Evolutionary conservation across 2,329 filamentous ascomycete genomes (phyloP), one percentile per base, ranked within the genome.

Genomic region (Colletotrichum noveboracense): DNA sequence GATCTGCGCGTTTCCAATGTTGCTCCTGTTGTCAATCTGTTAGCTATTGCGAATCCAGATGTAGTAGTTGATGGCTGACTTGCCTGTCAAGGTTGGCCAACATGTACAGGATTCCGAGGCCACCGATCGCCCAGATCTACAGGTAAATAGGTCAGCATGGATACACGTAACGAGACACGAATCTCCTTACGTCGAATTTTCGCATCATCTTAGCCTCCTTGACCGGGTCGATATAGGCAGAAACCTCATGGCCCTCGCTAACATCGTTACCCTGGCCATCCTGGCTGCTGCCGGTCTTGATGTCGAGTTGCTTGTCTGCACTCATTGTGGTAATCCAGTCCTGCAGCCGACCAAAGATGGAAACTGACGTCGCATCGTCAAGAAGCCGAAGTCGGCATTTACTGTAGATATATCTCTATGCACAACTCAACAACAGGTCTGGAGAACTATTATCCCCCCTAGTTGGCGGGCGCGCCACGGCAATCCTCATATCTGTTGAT

Each of bases 1-100:
- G 7, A 83, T 80, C 18, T 83, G 79, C 32, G 82, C 80, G 66
- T 83, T 84, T 68, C 81, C 82, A 13, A 75, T 71, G 32, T 76
- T 76, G 67, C 62, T 76, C 66, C 73, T 73, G 24, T 56, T 21
- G 3, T 24, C 43, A 61, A 13, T 18, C n/a, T 66, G 64, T 66
- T 21, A 52, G 36, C 18, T 13, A 28, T 13, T 24, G 4, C n/a
- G 6, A 13, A 52, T 52, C 43, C 43, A n/a, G 3, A 12, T 4
- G 43, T 5, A 21, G 26, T 16, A 32, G 9, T n/a, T 56, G 16
- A 18, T 2, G 80, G 43, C 43, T 28, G 55, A 79, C 81, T 77
- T 77, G 80, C 26, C 80, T 76, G 67, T 83, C 81, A 21, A 83
- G 73, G 68, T 82, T 82, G 18, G 81, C 79, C 71, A 82, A 77